Evolutionary conservation across 1,284 basidiomycete species (phyloP).

Genomic region (Pseudozyma sp.): DNA sequence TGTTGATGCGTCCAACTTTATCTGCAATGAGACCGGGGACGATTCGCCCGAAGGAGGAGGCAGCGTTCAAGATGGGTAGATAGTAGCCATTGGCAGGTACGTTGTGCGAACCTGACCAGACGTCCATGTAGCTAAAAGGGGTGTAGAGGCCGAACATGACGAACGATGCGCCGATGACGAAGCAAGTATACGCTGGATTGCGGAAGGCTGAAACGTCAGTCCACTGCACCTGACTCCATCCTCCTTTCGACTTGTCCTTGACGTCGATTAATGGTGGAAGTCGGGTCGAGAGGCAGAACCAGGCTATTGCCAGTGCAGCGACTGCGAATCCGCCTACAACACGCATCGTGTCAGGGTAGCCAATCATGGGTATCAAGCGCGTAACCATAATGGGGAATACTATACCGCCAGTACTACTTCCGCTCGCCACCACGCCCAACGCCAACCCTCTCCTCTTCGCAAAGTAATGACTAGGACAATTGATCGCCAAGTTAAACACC

Average conservation of each 20-base stretch:
- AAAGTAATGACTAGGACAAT: constrained; percentile 49
- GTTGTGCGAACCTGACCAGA: constrained; percentile 32
- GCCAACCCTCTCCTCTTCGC: constrained; percentile 37
- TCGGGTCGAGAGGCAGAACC: constrained; percentile 43
- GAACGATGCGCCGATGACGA: constrained; percentile 39
- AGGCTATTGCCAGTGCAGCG: constrained; percentile 29
- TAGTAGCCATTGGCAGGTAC: constrained; percentile 46
- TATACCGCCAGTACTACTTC: constrained; percentile 57
- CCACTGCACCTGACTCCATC: constrained; percentile 47
- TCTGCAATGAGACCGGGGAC: constrained; percentile 67
- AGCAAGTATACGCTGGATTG: constrained; percentile 43
- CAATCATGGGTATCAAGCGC: constrained; percentile 40
- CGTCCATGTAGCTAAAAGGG: constrained; percentile 53
- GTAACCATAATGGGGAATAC: constrained; percentile 58
- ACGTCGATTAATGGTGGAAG: constrained; percentile 47
- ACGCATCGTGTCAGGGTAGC: constrained; percentile 54
- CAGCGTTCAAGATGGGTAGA: constrained; percentile 57
- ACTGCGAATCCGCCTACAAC: constrained; percentile 56
- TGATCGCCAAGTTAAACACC: constrained; percentile 44
- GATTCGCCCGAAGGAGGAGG: constrained; percentile 66
- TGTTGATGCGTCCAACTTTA: constrained; percentile 67
- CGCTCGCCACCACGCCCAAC: constrained; percentile 51
- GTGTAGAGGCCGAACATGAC: constrained; percentile 58
- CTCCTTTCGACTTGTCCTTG: constrained; percentile 40
- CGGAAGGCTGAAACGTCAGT: constrained; percentile 39